phyloP scores from a whole-genome alignment of 768 basidiomycete genomes.

The Phylloporus rhodoxanthus region DNA sequence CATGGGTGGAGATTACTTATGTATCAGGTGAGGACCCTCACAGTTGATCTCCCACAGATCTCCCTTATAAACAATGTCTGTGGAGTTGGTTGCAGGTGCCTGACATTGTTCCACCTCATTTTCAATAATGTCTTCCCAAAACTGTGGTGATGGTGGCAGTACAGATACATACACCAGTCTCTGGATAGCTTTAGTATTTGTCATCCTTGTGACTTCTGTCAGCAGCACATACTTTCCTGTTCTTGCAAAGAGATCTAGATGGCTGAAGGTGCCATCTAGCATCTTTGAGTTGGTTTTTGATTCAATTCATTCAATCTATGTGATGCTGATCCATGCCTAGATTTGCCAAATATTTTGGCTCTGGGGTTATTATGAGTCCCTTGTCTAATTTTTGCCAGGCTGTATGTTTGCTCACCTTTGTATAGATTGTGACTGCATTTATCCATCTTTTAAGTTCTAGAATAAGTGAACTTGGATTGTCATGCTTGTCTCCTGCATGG shows the following conservation, averaged over 20 bases:
- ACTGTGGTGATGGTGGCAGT: constrained; percentile 51
- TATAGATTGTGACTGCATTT: constrained; percentile 82
- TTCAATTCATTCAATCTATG: neutral
- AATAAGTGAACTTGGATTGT: constrained; percentile 59
- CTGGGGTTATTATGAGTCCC: constrained; percentile 71
- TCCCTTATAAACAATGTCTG: neutral
- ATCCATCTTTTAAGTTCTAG: constrained; percentile 79
- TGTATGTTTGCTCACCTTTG: neutral
- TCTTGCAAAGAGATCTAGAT: constrained; percentile 45
- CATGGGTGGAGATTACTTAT: neutral
- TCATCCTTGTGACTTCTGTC: constrained; percentile 58
- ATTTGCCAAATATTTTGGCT: constrained; percentile 88
- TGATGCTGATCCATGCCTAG: constrained; percentile 31
- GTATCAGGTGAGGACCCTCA: constrained; percentile 21
- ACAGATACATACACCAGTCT: constrained; percentile 43
- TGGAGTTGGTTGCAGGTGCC: neutral
- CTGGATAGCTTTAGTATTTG: constrained; percentile 68
- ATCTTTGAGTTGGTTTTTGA: constrained; percentile 59
- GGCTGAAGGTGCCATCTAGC: constrained; percentile 34
- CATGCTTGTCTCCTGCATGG: constrained; percentile 72
- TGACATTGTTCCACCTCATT: neutral
- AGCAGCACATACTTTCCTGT: constrained; percentile 69
- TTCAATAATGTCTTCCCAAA: constrained; percentile 17
- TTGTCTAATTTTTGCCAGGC: neutral
- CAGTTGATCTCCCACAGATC: constrained; percentile 18